Conservation (phyloP, 768 basidiomycete genomes). For the Naganishia kalamii region DNA sequence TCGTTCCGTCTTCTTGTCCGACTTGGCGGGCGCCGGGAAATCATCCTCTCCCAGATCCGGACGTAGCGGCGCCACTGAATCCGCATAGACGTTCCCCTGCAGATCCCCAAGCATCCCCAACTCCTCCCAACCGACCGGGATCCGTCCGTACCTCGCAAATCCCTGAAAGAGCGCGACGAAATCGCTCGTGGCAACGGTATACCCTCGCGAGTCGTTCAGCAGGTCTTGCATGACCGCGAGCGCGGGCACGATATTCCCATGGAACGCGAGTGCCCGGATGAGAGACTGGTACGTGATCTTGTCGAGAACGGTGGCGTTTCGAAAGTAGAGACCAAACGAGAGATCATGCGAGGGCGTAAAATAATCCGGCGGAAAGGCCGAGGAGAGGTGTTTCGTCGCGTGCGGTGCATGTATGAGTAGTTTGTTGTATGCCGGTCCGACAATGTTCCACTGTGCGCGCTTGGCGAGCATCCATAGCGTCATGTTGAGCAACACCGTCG, state of each 20-base stretch:
- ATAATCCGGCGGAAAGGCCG: background rate
- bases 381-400: background rate
- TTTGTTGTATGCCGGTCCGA: constrained; percentile 28
- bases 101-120: background rate
- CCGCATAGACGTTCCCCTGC: background rate
- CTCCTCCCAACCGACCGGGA: constrained; percentile 17
- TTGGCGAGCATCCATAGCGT: constrained; percentile 29
- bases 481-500: constrained; percentile 31
- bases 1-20: background rate
- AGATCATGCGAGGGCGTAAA: constrained; percentile 25
- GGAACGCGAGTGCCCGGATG: constrained; percentile 26
- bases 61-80: background rate
- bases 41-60: background rate
- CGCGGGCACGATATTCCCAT: constrained; percentile 31
- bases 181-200: constrained; percentile 30
- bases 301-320: background rate
- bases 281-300: constrained; percentile 32
- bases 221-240: constrained; percentile 34
- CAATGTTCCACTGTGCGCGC: constrained; percentile 28
- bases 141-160: constrained; percentile 35
- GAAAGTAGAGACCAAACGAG: background rate
- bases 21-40: background rate
- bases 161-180: constrained; percentile 37
- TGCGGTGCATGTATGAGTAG: constrained; percentile 1
- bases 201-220: constrained; percentile 25